phyloP scores from a whole-genome alignment of 164 flowering plant genomes.

The grape (Vitis vinifera) region DNA sequence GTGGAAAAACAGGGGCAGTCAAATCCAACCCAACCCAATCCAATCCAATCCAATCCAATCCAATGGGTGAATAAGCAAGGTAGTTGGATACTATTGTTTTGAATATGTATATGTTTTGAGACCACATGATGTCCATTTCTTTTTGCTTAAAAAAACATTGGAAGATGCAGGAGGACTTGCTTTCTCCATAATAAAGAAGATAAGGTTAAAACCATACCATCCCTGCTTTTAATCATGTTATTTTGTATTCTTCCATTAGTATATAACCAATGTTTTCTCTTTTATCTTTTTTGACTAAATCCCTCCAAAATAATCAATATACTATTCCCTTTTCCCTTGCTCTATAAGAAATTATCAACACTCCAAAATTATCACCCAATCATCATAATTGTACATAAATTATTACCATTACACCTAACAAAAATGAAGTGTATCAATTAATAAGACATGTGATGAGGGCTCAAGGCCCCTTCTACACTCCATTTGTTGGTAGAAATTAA shows the following conservation, averaged over 20 bases:
- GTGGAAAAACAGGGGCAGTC: too few relatives aligned
- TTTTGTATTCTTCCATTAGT: constrained; percentile 8
- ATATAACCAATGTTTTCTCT: background rate
- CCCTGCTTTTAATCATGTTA: constrained; percentile 16
- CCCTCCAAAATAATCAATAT: background rate
- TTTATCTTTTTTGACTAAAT: constrained; percentile 1
- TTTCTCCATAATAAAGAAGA: constrained; percentile 1
- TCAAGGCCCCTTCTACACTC: too few relatives aligned
- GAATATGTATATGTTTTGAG: too few relatives aligned
- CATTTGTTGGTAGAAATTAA: too few relatives aligned
- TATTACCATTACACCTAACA: too few relatives aligned
- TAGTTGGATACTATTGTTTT: too few relatives aligned
- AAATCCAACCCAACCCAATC: too few relatives aligned
- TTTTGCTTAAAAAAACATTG: background rate
- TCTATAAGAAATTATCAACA: background rate
- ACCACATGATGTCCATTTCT: background rate
- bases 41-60: too few relatives aligned
- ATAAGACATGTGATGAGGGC: too few relatives aligned
- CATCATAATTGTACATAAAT: background rate
- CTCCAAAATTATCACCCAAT: background rate
- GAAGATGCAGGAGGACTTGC: background rate
- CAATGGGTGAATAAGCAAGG: too few relatives aligned
- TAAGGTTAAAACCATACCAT: background rate
- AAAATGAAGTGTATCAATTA: too few relatives aligned
- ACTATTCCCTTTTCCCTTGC: background rate